A percentile compares a stretch with the other conserved stretches of the same genome.
Evolutionary conservation across 352 stramenopile species (phyloP).

Genomic region (Globisporangium heterothallicum): DNA sequence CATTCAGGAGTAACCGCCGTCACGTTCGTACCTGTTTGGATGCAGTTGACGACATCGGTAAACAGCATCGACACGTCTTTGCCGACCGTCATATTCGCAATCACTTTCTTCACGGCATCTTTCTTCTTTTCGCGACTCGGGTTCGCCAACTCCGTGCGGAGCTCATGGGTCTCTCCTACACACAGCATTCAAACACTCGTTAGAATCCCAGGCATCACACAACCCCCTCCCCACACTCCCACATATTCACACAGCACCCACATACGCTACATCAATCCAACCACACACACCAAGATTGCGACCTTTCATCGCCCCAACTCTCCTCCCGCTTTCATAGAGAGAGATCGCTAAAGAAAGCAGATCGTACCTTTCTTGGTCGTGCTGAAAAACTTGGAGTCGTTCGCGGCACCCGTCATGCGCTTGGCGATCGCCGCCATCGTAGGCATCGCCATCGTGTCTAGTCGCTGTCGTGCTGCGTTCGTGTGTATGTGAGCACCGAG

Average conservation of each 20-base stretch:
- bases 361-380: constrained; percentile 98
- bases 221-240: background rate
- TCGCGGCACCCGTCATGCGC: constrained; percentile 86
- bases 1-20: no score
- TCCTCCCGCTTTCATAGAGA: no score
- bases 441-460: constrained; percentile 65
- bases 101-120: constrained; percentile 99
- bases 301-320: no score
- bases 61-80: constrained; percentile 99
- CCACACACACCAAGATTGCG: background rate
- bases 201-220: background rate
- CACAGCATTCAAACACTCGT: background rate
- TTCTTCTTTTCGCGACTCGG: constrained; percentile 97
- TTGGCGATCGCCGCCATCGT: constrained; percentile 86
- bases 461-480: background rate
- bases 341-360: no score
- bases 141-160: constrained; percentile 96
- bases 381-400: constrained; percentile 98
- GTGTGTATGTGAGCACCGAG: no score
- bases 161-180: constrained; percentile 94
- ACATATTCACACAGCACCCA: background rate
- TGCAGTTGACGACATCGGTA: constrained; percentile 99
- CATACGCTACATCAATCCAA: background rate
- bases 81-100: constrained; percentile 99
- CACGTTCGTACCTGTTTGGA: constrained; percentile 88